These are phyloP conservation scores for Craterostigma plantagineum DNA, from an alignment of 257 asterid genomes.

Conservation along the genomic window DNA sequence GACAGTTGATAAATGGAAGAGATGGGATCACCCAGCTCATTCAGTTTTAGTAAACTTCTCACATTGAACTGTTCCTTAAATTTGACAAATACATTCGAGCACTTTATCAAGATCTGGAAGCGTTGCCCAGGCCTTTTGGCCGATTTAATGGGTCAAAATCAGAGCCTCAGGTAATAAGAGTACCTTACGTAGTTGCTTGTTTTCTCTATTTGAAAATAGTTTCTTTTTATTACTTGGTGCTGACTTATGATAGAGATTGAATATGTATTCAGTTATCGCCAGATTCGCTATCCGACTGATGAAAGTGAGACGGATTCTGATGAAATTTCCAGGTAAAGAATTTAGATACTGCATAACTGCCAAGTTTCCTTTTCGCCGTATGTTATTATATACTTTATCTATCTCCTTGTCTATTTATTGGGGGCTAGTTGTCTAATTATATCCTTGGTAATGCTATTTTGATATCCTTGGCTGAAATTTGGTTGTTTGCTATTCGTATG, in stretches of 20 bases:
- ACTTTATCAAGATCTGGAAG: conserved; percentile 79
- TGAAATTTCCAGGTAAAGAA: conserved; percentile 46
- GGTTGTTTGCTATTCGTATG: no score
- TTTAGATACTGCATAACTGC: not conserved
- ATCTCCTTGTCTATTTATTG: no score
- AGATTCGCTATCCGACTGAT: conserved; percentile 74
- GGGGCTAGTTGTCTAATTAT: no score
- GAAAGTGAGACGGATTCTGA: conserved; percentile 21
- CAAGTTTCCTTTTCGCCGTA: no score
- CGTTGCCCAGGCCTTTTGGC: conserved; percentile 77
- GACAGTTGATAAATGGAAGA: no score
- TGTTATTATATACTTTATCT: no score
- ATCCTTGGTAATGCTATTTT: no score
- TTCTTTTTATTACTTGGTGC: not conserved
- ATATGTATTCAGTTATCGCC: conserved; percentile 7
- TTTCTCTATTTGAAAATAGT: not conserved
- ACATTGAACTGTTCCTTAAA: conserved; percentile 4
- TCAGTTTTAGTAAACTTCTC: no score
- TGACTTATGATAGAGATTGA: not conserved
- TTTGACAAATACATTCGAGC: conserved; percentile 47
- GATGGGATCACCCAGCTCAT: no score
- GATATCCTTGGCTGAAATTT: no score
- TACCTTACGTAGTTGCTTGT: conserved; percentile 1
- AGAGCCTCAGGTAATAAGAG: conserved; percentile 45
- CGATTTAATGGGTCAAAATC: conserved; percentile 55